Conservation (phyloP, 306 rosid species). For the Citrullus mucosospermus region DNA sequence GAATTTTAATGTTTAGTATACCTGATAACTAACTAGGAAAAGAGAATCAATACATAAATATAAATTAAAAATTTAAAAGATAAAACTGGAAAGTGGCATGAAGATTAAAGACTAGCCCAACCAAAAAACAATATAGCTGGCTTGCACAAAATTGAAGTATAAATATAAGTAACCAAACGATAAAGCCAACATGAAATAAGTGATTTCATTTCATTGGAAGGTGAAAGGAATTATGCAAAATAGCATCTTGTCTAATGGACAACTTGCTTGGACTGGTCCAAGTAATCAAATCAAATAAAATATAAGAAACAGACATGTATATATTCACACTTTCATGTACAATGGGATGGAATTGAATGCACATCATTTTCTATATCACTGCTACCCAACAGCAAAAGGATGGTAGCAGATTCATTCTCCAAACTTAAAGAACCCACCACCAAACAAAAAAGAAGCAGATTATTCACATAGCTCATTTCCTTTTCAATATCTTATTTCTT, state of each 20-base stretch:
- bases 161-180: not conserved
- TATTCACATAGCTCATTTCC: not conserved
- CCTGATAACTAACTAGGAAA: not conserved
- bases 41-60: not conserved
- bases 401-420: constrained; percentile 6
- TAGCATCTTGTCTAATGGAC: not conserved
- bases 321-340: not conserved
- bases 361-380: not conserved
- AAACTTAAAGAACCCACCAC: not conserved
- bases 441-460: not conserved
- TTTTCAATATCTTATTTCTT: not conserved
- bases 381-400: not conserved
- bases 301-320: not conserved
- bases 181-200: not conserved
- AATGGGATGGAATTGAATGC: not conserved
- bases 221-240: not conserved
- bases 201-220: not conserved
- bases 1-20: no score
- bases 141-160: no score
- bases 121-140: not conserved
- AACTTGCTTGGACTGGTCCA: not conserved
- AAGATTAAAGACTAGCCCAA: not conserved
- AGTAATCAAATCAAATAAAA: not conserved
- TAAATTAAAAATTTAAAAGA: not conserved
- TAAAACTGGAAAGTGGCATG: not conserved